Evolutionary conservation across 2,329 filamentous ascomycete genomes (phyloP), one percentile per base, ranked within the genome.

Genomic region (Penicillium sp.): DNA sequence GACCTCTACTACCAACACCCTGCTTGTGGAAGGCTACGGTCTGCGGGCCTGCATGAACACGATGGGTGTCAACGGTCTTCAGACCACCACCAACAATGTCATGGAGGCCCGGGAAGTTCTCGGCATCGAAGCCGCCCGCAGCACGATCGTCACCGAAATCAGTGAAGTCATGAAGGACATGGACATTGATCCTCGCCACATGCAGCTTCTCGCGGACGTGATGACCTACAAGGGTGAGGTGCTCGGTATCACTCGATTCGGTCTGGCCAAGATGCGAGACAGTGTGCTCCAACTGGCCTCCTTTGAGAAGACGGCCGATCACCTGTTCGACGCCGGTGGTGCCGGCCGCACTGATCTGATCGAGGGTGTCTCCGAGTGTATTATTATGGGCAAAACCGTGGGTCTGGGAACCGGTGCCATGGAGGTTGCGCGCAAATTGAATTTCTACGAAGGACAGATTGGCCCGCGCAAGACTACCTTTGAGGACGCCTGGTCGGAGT

Each of bases 191-290:
- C 93, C 92, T 42, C 89, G 94, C 51, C 94, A 99, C 76, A 97
- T 99, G 91, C 88, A 96, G 70, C 82, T 99, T 16, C 84, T 99
- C 1, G 93, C 94, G 10, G 94, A 99, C 67, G 92, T 96, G 49
- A 99, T 99, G 94, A 97, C 94, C 0, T 97, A 93, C 81, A 97
- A 96, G 77, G 94, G 94, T 46, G 93, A 97, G 63, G 89, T 99
- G 0, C 82, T 96, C 16, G 94, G 94, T 47, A 99, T 99, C 69
- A 99, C 94, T 2, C 87, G 94, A 29, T 97, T 97, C 72, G 94
- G 94, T 47, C 80, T 99, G 24, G 89, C 91, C 52, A 99, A 97
- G 80, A 97, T 96, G 88, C 83, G 94, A 47, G 94, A 99, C 72
- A 89, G 85, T 15, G 94, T 97, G 10, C 78, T 99, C 51, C 94